Evolutionary conservation across 1,284 basidiomycete species (phyloP), one percentile per base, ranked within the genome.

Genomic region (Mycena citricolor): DNA sequence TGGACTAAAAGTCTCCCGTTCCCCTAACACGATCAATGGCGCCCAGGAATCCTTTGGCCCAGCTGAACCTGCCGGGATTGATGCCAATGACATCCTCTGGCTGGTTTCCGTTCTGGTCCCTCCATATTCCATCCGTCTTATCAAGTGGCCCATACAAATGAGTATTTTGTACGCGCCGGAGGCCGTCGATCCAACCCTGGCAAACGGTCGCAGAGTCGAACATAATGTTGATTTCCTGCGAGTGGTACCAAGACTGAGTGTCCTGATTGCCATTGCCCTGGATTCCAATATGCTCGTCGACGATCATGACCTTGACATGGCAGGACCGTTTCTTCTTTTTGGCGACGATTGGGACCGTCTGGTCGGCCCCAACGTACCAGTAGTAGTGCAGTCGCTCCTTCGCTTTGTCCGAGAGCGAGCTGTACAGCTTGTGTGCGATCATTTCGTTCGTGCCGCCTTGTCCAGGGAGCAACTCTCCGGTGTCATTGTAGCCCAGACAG

Each of bases 391-490:
- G 69, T 32, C 67, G 67, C 49, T 71, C 61, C 51, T 79, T 74
- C 52, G 76, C 77, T 41, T 71, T 68, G 21, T 70, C 69, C 17
- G 67, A 63, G 13, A 88, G 68, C 39, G 66, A 66, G 33, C 70
- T 72, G 65, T 80, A 90, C 68, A 90, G 75, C 24, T 70, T 68
- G 45, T 79, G 73, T 19, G 81, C 81, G 12, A 90, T 84, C 61
- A 85, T 76, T 57, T 87, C 85, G 61, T 90, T 90, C 14, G 83
- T 90, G 0, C 87, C 87, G 13, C 88, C 88, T 61, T 90, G 87
- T 61, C 81, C 80, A 0, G 87, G 87, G 44, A 90, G 75, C 52
- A 70, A 73, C 60, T 86, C 83, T 38, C 83, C 83, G 57, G 79
- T 76, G 53, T 83, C 83, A 59, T 85, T 84, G 65, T 81, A 85